These are phyloP conservation scores for Pyrenula massariospora DNA, from an alignment of 495 filamentous ascomycete genomes.

Conservation along the genomic window DNA sequence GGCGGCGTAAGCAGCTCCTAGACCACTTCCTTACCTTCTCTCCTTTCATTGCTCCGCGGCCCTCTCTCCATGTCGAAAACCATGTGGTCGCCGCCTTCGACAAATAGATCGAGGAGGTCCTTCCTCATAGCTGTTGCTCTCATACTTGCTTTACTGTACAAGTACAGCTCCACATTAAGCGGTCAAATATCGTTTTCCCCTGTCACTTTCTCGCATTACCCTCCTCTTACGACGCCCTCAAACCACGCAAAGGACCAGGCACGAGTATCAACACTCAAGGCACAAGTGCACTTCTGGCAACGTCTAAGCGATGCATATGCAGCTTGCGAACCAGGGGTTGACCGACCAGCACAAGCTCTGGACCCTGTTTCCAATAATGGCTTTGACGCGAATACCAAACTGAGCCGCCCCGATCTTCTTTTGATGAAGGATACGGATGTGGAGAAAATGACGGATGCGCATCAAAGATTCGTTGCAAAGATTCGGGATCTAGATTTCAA, in stretches of 20 bases:
- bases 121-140: not conserved
- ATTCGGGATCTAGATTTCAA: conserved; percentile 16
- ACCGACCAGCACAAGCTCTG: not conserved
- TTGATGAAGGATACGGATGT: conserved; percentile 19
- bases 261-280: not conserved
- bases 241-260: not conserved
- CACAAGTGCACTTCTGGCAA: not conserved
- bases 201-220: not conserved
- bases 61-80: not conserved
- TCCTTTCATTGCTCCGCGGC: not conserved
- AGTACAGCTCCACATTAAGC: not conserved
- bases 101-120: not conserved
- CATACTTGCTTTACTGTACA: not conserved
- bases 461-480: conserved; percentile 29
- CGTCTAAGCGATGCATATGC: not conserved
- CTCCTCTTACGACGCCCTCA: not conserved
- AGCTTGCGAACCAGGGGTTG: not conserved
- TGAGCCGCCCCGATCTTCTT: conserved; percentile 21
- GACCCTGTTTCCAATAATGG: not conserved
- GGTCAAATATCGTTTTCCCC: not conserved
- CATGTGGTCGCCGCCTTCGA: not conserved
- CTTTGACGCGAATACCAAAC: not conserved
- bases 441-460: conserved; percentile 24
- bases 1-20: no score
- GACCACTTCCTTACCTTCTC: not conserved